Base-by-base conservation (phyloP, 805 yeast genomes). In the Starmerella davenportii region DNA sequence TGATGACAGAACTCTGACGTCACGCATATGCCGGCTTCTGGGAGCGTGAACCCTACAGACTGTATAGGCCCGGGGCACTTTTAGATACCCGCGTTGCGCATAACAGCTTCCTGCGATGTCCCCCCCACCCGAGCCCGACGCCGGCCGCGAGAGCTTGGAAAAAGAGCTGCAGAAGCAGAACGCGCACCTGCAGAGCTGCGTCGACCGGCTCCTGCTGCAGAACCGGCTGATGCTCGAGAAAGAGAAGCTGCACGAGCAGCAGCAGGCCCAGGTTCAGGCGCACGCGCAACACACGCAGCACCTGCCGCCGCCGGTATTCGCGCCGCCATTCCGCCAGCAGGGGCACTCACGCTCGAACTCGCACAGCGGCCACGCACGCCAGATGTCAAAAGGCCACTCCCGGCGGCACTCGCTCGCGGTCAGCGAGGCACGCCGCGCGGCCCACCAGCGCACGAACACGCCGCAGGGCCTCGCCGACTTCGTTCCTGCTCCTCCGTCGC, bases 401-500 rank as follows among this genome's bases (percentile, higher is more conserved):
- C 74, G 98, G 62, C 73, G 98, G 56, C 96, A 87, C 56, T 84
- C 95, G 0, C 63, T 87, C 43, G 95, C 93, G 2, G 65, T 87
- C 41, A 75, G 75, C 38, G 98, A 87, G 59, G 96, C 96, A 11
- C 84, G 80, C 51, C 76, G 76, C 49, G 95, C 95, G 5, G 98
- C 98, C n/a, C 95, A 95, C 4, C 76, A 75, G 48, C 85, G 75
- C 29, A 82, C 76, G 53, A 76, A 78, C 2, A 90, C 81, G 55
- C 51, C 59, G 3, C 46, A 43, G 43, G 7, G 37, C 23, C 37
- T 30, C 38, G 30, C 29, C 39, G 21, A 18, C 9, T 29, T 15
- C 19, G 13, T 29, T 7, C 16, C 9, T 14, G 8, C 15, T 29
- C 15, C 32, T 29, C 5, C 8, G 5, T 29, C 32, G 9, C 32